Evolutionary conservation across 768 basidiomycete species (phyloP).

Genomic region (Lanmaoa pseudosensibilis): DNA sequence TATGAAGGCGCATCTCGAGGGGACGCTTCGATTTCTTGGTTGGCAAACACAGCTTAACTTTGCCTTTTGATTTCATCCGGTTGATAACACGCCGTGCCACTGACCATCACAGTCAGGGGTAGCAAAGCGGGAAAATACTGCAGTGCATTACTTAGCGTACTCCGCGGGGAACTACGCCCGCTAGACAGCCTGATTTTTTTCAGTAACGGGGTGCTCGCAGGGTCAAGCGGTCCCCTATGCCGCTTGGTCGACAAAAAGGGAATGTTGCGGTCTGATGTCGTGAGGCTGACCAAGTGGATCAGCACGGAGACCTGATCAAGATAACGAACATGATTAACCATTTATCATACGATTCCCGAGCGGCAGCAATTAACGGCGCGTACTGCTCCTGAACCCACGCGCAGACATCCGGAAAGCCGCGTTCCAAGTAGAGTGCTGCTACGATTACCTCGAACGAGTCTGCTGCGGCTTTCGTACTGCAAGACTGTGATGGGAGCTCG

Average conservation of each 20-base stretch:
- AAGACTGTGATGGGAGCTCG: constrained; percentile 19
- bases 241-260: constrained; percentile 17
- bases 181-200: constrained; percentile 25
- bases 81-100: constrained; percentile 30
- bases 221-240: neutral
- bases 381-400: constrained; percentile 42
- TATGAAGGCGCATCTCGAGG: constrained; percentile 18
- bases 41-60: constrained; percentile 21
- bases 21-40: constrained; percentile 17
- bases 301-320: neutral
- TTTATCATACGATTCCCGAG: constrained; percentile 29
- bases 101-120: constrained; percentile 11
- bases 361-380: constrained; percentile 36
- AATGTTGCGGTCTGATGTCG: neutral
- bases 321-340: constrained; percentile 17
- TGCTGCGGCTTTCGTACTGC: constrained; percentile 39
- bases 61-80: constrained; percentile 30
- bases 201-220: constrained; percentile 6
- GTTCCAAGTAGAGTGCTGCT: constrained; percentile 43
- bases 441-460: constrained; percentile 50
- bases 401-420: constrained; percentile 38
- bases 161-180: constrained; percentile 14
- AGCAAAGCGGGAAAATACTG: neutral
- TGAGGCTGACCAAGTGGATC: constrained; percentile 14
- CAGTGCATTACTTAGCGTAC: constrained; percentile 21